Percentiles rank a stretch among this genome's conserved stretches.
Conservation (phyloP, 2,329 filamentous ascomycete genomes). For the Phyllosticta paracitricarpa region DNA sequence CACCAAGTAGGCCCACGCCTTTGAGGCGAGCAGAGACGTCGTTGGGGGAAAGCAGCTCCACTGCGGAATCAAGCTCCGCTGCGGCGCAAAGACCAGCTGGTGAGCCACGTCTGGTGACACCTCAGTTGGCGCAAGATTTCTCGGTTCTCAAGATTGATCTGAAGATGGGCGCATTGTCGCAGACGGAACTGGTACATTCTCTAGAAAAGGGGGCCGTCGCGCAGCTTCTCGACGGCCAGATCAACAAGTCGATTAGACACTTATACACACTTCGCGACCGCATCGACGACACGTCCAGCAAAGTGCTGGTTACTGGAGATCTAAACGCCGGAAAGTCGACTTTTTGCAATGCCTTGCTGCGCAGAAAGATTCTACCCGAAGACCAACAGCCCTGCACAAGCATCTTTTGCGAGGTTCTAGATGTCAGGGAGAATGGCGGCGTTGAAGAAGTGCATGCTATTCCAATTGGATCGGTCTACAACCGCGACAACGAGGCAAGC, state of each 20-base stretch:
- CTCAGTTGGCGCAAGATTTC: conserved; percentile 91
- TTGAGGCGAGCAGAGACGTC: conserved; percentile 65
- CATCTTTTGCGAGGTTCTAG: conserved; percentile 95
- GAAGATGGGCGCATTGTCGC: conserved; percentile 76
- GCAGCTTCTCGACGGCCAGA: conserved; percentile 83
- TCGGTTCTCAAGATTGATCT: conserved; percentile 91
- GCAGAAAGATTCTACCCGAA: conserved; percentile 86
- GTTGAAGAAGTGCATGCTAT: conserved; percentile 94
- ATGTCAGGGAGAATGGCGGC: conserved; percentile 81
- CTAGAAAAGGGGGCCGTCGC: conserved; percentile 87
- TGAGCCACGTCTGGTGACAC: conserved; percentile 78
- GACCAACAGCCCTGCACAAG: conserved; percentile 97
- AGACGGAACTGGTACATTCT: conserved; percentile 87
- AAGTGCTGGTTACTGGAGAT: conserved; percentile 91
- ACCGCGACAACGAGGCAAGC: conserved; percentile 84
- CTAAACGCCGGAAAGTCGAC: conserved; percentile 97
- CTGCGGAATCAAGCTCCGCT: conserved; percentile 62
- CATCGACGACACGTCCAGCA: conserved; percentile 95
- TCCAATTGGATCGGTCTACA: conserved; percentile 68
- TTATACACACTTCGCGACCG: conserved; percentile 76
- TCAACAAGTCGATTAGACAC: conserved; percentile 87
- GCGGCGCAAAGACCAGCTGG: conserved; percentile 51
- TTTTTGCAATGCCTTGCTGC: conserved; percentile 93
- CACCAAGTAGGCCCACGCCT: conserved; percentile 37
- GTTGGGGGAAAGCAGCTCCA: conserved; percentile 47